Evolutionary conservation across 192 early-diverging fungal genomes (phyloP).

Genomic region (Phycomyces nitens): DNA sequence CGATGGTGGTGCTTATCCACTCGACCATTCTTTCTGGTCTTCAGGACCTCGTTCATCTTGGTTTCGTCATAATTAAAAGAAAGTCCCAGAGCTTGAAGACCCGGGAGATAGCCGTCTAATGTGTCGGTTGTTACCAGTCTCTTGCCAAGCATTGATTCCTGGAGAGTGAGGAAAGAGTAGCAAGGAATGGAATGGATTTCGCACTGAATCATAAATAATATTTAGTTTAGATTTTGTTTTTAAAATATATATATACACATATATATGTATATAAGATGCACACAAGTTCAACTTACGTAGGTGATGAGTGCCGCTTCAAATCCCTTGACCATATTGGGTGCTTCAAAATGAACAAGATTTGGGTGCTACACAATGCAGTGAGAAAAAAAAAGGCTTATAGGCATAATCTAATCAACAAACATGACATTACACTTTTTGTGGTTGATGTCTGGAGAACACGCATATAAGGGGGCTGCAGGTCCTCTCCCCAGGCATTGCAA

Average conservation of each 20-base stretch:
- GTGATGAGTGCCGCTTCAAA: slow-evolving; percentile 19
- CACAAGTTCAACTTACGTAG: slow-evolving; percentile 17
- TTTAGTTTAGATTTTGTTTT: background rate
- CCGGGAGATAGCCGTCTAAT: slow-evolving; percentile 15
- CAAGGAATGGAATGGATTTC: slow-evolving; percentile 27
- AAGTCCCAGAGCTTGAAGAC: slow-evolving; percentile 6
- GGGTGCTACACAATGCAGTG: background rate
- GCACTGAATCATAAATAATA: no score
- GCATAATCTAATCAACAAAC: background rate
- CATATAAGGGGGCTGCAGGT: slow-evolving; percentile 25
- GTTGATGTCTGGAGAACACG: slow-evolving; percentile 24
- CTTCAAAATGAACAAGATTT: slow-evolving; percentile 15
- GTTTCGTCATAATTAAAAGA: slow-evolving; percentile 1
- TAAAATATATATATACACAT: background rate
- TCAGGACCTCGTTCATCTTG: slow-evolving; percentile 4
- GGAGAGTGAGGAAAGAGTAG: slow-evolving; percentile 24
- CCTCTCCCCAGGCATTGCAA: slow-evolving; percentile 7
- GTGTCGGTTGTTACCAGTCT: slow-evolving; percentile 23
- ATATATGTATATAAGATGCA: background rate
- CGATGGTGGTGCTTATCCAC: slow-evolving; percentile 32
- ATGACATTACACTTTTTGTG: slow-evolving; percentile 1
- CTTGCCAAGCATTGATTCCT: slow-evolving; percentile 30
- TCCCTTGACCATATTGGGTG: slow-evolving; percentile 25
- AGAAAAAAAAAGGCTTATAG: background rate
- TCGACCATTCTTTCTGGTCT: background rate